Base-by-base conservation (phyloP, 768 basidiomycete genomes). In the Suillus ampliporus region DNA sequence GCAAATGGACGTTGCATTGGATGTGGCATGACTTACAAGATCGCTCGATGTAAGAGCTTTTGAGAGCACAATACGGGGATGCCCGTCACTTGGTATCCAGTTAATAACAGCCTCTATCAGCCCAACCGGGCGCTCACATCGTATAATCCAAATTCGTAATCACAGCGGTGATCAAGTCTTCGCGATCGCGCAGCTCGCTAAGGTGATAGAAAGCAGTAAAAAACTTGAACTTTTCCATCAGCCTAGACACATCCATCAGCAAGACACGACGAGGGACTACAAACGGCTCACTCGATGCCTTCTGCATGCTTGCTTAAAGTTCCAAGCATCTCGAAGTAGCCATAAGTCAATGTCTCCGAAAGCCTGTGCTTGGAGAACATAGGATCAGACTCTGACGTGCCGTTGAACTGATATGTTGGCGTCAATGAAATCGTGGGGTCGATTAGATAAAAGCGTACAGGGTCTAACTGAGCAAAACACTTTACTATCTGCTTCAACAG, bases 161-260 rank as follows among this genome's bases (percentile, higher is more conserved):
- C 67, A 97, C 93, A 2, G 88, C 89, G 68, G 90, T 93, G 62
- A 96, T 92, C 50, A 99, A 81, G 72, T 99, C 96, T 71, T 98
- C 95, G 41, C 97, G 84, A 74, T 90, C 91, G 28, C 90, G 84
- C 40, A 98, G 82, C 71, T 99, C 97, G 70, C 91, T 94, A 48
- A 99, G 78, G 72, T 95, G 96, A 72, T 99, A 99, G 74, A 99
- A 96, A 0, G 93, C 90, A 1, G 95, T 99, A 75, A 98, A 99
- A 31, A 98, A 84, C 69, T 91, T 92, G 76, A 91, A 91, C 68
- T 92, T 92, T 76, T 97, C 95, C 74, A 99, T 78, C 15, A 99
- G 77, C 48, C 96, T 97, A 63, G 15, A 26, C 21, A 17, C 14
- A 34, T 46, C 17, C 13, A 21, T 47, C 19, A 57, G 31, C 34